Evolutionary conservation across 306 rosid species (phyloP).

Genomic region (Rosa multiflora): DNA sequence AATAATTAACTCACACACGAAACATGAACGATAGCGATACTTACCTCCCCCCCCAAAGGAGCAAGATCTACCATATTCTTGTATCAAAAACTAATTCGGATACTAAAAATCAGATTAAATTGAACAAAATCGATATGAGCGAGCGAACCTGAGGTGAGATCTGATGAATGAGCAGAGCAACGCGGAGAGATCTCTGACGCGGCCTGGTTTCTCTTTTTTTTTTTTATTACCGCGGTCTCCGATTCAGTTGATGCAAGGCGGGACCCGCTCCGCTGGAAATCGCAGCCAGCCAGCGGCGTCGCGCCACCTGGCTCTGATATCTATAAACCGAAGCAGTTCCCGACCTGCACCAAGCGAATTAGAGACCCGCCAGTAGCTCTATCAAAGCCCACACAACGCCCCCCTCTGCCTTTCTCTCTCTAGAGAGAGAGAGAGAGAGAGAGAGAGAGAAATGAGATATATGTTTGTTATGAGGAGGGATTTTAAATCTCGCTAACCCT

Average conservation of each 20-base stretch:
- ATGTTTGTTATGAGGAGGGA: background rate
- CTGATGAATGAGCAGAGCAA: background rate
- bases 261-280: slow-evolving; percentile 53
- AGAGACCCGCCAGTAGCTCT: slow-evolving; percentile 76
- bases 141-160: slow-evolving; percentile 18
- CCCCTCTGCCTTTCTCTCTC: background rate
- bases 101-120: background rate
- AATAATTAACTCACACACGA: background rate
- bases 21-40: background rate
- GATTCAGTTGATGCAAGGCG: slow-evolving; percentile 99
- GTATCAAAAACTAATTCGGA: background rate
- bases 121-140: background rate
- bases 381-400: slow-evolving; percentile 12
- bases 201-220: slow-evolving; percentile 19
- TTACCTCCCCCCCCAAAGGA: background rate
- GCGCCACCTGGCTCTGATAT: background rate
- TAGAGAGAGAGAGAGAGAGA: too few species aligned
- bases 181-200: background rate
- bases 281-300: background rate
- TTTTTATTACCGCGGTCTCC: slow-evolving; percentile 78
- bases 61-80: background rate
- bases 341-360: slow-evolving; percentile 99
- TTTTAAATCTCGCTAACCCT: slow-evolving; percentile 13
- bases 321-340: slow-evolving; percentile 57
- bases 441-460: background rate